Evolutionary conservation across 768 basidiomycete genomes (phyloP).

Genomic region (Pleurotus cornucopiae): DNA sequence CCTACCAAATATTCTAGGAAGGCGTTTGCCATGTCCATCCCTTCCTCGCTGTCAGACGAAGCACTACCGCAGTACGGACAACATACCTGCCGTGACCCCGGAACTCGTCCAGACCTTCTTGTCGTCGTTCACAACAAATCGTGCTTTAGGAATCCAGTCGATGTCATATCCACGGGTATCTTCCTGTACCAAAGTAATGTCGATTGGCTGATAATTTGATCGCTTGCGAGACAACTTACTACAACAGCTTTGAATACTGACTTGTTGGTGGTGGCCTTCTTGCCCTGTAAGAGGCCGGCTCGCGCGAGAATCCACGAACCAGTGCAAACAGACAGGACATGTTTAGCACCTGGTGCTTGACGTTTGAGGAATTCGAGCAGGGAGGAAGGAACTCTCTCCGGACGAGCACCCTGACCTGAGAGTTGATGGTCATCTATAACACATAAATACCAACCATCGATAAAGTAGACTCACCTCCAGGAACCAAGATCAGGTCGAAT

Average conservation of each 20-base stretch:
- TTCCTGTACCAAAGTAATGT: background rate
- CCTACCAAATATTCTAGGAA: conserved; percentile 22
- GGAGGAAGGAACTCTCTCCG: background rate
- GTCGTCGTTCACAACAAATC: conserved; percentile 25
- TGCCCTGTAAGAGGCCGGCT: conserved; percentile 27
- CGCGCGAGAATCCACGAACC: conserved; percentile 27
- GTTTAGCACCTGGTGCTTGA: conserved; percentile 23
- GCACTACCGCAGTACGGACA: background rate
- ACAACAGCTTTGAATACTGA: conserved; percentile 18
- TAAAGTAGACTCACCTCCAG: background rate
- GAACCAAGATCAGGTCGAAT: conserved; percentile 2
- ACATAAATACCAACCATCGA: too few relatives aligned
- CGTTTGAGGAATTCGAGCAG: conserved; percentile 19
- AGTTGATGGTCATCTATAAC: too few relatives aligned
- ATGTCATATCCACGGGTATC: conserved; percentile 12
- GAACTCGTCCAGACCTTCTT: conserved; percentile 28
- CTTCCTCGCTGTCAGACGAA: conserved; percentile 11
- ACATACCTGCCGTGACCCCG: conserved; percentile 24
- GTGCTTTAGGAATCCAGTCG: conserved; percentile 24
- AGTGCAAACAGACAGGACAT: conserved; percentile 30
- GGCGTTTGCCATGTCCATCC: conserved; percentile 25
- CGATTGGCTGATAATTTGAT: too few relatives aligned
- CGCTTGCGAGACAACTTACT: conserved; percentile 12
- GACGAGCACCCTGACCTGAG: background rate
- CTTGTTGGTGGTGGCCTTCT: conserved; percentile 35